Conservation (phyloP, 2,329 filamentous ascomycete species). For the Sclerotinia trifoliorum region DNA sequence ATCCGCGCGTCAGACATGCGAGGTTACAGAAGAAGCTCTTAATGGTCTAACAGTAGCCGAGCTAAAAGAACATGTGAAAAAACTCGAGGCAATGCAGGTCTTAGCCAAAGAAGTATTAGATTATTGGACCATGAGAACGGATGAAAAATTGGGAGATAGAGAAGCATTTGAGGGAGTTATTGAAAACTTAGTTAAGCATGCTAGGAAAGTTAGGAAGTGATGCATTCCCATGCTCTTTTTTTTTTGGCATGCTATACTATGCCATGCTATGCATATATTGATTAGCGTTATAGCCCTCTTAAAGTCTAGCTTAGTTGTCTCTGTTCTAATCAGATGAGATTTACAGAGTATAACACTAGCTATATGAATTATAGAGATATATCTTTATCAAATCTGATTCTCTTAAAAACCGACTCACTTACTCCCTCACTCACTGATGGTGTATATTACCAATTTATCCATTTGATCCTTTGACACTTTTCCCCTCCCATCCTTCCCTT, state of each 20-base stretch:
- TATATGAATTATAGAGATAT: neutral
- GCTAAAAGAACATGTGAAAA: conserved; percentile 67
- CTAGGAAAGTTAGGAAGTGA: conserved; percentile 77
- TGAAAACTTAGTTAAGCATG: conserved; percentile 92
- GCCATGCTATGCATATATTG: neutral
- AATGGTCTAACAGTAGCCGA: conserved; percentile 76
- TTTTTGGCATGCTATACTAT: neutral
- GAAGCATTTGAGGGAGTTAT: conserved; percentile 96
- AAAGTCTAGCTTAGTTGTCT: neutral
- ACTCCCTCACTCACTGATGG: no score
- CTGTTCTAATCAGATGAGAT: neutral
- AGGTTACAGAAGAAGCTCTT: conserved; percentile 80
- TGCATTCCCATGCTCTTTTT: neutral
- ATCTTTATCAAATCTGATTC: neutral
- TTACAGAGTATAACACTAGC: neutral
- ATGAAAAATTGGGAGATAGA: conserved; percentile 84
- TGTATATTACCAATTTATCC: no score
- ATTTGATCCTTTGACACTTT: no score
- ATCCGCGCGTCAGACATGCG: conserved; percentile 73
- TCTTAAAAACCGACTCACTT: neutral
- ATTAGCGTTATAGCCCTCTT: neutral
- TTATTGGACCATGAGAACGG: conserved; percentile 83
- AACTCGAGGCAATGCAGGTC: conserved; percentile 67
- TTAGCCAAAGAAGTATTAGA: conserved; percentile 74
- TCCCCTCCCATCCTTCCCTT: no score